Base-by-base conservation (phyloP, 768 basidiomycete species). In the Mycena haematopus region DNA sequence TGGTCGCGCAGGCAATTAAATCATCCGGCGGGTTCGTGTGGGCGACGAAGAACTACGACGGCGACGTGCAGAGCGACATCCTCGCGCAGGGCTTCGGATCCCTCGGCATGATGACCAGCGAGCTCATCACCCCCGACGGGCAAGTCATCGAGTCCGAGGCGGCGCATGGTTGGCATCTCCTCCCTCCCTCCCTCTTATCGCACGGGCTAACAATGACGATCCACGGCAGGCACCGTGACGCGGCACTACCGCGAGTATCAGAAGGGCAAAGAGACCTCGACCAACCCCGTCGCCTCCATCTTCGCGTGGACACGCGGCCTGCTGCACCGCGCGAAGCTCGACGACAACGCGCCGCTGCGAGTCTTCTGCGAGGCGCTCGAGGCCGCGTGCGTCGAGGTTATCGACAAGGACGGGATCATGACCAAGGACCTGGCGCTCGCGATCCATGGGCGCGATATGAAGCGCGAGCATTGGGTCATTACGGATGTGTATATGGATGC, bases 241-340 rank as follows among this genome's bases (percentile, higher is more conserved):
- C 89, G 96, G 40, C 96, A 99, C 79, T 99, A 96, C 78, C 90
- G 96, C 59, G 96, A 99, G 78, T 90, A 87, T 74, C 96, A 99
- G 77, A 96, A 98, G 82, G 96, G 96, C 53, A 89, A 90, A 62
- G 97, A 99, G 81, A 99, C 96, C 13, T 95, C 93, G 60, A 99
- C 96, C 50, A 99, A 99, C 85, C 96, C 96, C 42, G 95, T 99
- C 68, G 96, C 96, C 47, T 95, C 92, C 59, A 98, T 99, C 80
- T 99, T 96, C 71, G 96, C 96, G 9, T 99, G 96, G 96, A 99
- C 96, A 17, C 89, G 97, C 49, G 96, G 96, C 0, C 83, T 99
- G 44, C 78, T 93, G 56, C 94, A 95, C 79, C 90, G 95, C 68
- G 96, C 95, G 66, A 95, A 93, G 80, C 83, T 98, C 33, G 96